Conservation (phyloP, 2,329 filamentous ascomycete species). For the Didymella pomorum region DNA sequence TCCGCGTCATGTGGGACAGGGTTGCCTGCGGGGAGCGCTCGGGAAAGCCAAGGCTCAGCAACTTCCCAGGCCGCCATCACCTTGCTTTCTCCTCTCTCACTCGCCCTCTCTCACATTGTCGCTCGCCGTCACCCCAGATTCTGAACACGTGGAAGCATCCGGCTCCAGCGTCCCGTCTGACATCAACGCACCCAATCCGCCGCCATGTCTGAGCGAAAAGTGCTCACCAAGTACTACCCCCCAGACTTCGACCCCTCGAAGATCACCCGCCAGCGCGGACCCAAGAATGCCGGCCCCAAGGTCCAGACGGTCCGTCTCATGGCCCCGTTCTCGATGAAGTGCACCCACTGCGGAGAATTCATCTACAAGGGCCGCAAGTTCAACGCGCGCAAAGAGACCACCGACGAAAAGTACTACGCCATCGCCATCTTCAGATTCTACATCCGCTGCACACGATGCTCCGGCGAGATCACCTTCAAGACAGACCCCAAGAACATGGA, state of each 20-base stretch:
- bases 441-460: constrained; percentile 84
- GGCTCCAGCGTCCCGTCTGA: not conserved
- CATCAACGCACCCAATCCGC: not conserved
- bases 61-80: constrained; percentile 1
- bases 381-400: constrained; percentile 92
- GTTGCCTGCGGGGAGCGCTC: constrained; percentile 23
- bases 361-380: constrained; percentile 96
- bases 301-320: constrained; percentile 89
- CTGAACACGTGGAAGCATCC: not conserved
- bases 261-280: constrained; percentile 71
- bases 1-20: not conserved
- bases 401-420: constrained; percentile 85
- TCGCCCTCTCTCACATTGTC: not conserved
- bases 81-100: not conserved
- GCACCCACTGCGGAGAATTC: constrained; percentile 75
- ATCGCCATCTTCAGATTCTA: constrained; percentile 92
- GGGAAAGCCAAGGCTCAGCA: constrained; percentile 10
- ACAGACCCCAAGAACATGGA: constrained; percentile 97
- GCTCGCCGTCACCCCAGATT: not conserved
- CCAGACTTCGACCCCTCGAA: constrained; percentile 89
- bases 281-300: constrained; percentile 78
- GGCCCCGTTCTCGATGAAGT: constrained; percentile 85
- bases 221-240: constrained; percentile 72
- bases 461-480: constrained; percentile 86
- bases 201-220: constrained; percentile 86